Evolutionary conservation across 495 filamentous ascomycete genomes (phyloP), one percentile per base, ranked within the genome.

Genomic region (Clavariopsis aquatica): DNA sequence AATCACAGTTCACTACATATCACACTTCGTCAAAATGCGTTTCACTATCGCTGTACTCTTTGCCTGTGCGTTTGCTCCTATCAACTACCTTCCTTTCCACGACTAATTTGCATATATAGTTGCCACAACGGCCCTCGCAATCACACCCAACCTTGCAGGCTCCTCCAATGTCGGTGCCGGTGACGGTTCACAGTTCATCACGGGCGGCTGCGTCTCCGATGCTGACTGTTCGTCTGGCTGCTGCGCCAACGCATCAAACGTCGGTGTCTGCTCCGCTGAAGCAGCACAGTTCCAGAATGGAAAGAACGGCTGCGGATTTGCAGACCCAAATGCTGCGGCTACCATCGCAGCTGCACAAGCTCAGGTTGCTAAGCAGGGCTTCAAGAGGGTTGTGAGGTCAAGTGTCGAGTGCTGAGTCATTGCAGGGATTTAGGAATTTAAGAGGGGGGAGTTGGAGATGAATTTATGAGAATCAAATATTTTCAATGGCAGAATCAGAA

Each of bases 191-290:
- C 64, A 67, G 26, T 67, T 67, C 52, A 67, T 67, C 52, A 67
- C 64, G 13, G 64, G 64, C 19, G 64, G 64, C 10, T 67, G 64
- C 47, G 58, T 62, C 26, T 24, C 64, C 6, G 46, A 67, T 24
- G 64, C 58, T 19, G 62, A 80, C 59, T 80, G 78, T 73, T 52
- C 47, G 23, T 75, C 73, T 17, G 75, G 58, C n/a, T 80, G 78
- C 72, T 80, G 78, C 61, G 77, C 78, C 51, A 70, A 76, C 66
- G 65, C 57, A 52, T 64, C 72, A 57, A 59, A 67, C 62, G 71
- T 74, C 13, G 76, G 78, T 52, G 73, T 80, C 26, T 80, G 78
- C 73, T 78, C 77, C 27, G 78, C 74, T 49, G 76, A 72, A 59
- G 78, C 76, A 22, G 78, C 77, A 1, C 62, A 69, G 19, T 69